Evolutionary conservation across 2,329 filamentous ascomycete species (phyloP).

Genomic region (Cladophialophora carrionii): DNA sequence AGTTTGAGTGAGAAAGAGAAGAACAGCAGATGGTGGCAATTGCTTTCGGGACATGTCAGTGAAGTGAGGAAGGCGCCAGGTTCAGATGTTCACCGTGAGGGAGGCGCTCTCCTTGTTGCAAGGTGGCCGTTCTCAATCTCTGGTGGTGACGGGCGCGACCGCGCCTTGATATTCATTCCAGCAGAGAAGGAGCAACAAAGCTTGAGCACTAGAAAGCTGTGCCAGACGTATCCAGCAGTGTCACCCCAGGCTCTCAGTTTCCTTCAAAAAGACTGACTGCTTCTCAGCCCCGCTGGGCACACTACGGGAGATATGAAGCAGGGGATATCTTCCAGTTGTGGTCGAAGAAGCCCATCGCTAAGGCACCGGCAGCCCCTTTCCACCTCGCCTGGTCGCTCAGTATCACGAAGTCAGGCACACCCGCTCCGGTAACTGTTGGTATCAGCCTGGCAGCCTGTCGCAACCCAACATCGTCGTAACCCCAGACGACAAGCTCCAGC

Average conservation of each 20-base stretch:
- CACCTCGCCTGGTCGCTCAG: constrained; percentile 52
- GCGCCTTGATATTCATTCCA: not conserved
- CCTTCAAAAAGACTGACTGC: not conserved
- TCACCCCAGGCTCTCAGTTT: not conserved
- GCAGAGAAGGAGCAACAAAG: not conserved
- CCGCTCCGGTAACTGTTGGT: constrained; percentile 60
- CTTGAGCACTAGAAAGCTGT: not conserved
- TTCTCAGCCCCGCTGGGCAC: not conserved
- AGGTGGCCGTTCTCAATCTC: not conserved
- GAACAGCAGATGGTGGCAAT: constrained; percentile 1
- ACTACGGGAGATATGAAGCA: constrained; percentile 46
- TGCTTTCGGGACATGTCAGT: constrained; percentile 9
- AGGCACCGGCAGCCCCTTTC: constrained; percentile 56
- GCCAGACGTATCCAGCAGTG: not conserved
- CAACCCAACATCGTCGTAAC: constrained; percentile 52
- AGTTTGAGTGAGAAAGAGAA: constrained; percentile 7
- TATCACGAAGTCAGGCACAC: constrained; percentile 62
- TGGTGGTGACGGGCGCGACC: not conserved
- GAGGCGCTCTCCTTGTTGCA: not conserved
- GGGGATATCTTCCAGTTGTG: constrained; percentile 56
- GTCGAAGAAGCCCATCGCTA: constrained; percentile 62
- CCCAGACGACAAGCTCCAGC: constrained; percentile 62
- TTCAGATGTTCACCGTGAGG: not conserved
- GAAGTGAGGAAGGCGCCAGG: constrained; percentile 1
- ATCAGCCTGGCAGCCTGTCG: constrained; percentile 57